Conservation (phyloP, 2,329 filamentous ascomycete genomes). For the Pestalotiopsis sp. region DNA sequence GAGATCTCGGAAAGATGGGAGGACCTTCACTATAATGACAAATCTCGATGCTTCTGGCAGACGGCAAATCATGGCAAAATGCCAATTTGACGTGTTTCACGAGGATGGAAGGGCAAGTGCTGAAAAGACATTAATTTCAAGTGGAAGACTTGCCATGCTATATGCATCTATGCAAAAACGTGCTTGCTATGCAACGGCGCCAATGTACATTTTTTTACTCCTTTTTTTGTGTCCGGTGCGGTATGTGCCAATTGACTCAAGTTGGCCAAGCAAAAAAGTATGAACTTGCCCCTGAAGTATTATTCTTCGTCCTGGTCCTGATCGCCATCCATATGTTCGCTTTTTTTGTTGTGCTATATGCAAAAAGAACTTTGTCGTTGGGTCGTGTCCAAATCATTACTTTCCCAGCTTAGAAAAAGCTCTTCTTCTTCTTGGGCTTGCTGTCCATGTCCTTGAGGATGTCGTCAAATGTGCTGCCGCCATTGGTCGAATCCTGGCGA, state of each 20-base stretch:
- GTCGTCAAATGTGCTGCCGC: constrained; percentile 37
- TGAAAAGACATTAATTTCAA: constrained; percentile 11
- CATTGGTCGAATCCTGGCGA: constrained; percentile 25
- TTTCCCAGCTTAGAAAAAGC: constrained; percentile 27
- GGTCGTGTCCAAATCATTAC: constrained; percentile 1
- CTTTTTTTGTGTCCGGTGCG: background rate
- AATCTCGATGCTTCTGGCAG: too few relatives aligned
- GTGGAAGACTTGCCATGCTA: background rate
- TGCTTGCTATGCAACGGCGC: constrained; percentile 4
- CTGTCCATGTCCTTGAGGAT: constrained; percentile 35
- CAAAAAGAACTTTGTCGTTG: background rate
- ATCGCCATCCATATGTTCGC: constrained; percentile 3
- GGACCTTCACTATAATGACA: too few relatives aligned
- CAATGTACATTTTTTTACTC: background rate
- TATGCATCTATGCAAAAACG: constrained; percentile 1
- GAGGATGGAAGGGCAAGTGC: background rate
- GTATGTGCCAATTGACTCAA: background rate
- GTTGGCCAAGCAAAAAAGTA: background rate
- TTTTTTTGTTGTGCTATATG: constrained; percentile 6
- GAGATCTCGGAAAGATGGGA: too few relatives aligned
- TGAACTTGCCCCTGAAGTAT: background rate
- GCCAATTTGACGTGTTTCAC: too few relatives aligned
- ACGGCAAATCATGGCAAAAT: too few relatives aligned
- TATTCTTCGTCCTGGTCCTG: background rate
- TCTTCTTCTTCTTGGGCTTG: constrained; percentile 37